These are phyloP conservation scores for Isabelozyma pseudorhagii DNA, from an alignment of 805 yeast species.

Conservation along the genomic window DNA sequence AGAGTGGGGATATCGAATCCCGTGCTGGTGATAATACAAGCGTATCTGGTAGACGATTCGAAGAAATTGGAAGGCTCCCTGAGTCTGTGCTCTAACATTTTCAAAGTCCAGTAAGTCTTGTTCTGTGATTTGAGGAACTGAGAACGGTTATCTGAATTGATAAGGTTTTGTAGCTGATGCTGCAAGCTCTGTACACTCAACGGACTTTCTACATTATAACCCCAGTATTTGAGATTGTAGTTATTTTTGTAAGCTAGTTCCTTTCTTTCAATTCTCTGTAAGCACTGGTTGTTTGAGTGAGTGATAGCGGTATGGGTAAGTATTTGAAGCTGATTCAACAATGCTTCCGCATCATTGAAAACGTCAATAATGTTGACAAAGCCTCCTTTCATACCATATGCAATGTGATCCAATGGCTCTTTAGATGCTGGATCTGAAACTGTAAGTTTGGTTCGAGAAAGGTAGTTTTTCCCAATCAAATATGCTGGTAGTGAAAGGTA, in stretches of 20 bases:
- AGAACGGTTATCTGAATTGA: slow-evolving; percentile 9
- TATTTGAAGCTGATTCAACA: slow-evolving; percentile 38
- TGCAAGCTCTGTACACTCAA: slow-evolving; percentile 10
- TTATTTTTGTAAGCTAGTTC: background rate
- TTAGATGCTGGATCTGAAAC: slow-evolving; percentile 6
- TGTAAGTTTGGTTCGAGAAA: slow-evolving; percentile 13
- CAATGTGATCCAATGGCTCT: slow-evolving; percentile 10
- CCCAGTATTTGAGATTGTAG: slow-evolving; percentile 25
- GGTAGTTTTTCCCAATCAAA: slow-evolving; percentile 30
- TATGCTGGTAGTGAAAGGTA: slow-evolving; percentile 30
- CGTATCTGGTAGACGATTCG: slow-evolving; percentile 9
- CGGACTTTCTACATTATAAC: slow-evolving; percentile 36
- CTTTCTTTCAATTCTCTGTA: background rate
- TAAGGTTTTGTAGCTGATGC: slow-evolving; percentile 11
- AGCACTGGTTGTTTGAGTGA: background rate
- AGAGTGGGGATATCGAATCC: slow-evolving; percentile 20
- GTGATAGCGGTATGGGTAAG: slow-evolving; percentile 24
- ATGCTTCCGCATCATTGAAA: slow-evolving; percentile 18
- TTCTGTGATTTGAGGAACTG: slow-evolving; percentile 11
- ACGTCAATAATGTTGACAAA: slow-evolving; percentile 22
- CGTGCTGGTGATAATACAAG: slow-evolving; percentile 40
- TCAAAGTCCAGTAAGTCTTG: slow-evolving; percentile 23
- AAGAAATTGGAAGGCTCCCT: background rate
- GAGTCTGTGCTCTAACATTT: slow-evolving; percentile 10
- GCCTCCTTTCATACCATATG: slow-evolving; percentile 29